Conservation (phyloP, 306 rosid species). For the Styphnolobium japonicum region DNA sequence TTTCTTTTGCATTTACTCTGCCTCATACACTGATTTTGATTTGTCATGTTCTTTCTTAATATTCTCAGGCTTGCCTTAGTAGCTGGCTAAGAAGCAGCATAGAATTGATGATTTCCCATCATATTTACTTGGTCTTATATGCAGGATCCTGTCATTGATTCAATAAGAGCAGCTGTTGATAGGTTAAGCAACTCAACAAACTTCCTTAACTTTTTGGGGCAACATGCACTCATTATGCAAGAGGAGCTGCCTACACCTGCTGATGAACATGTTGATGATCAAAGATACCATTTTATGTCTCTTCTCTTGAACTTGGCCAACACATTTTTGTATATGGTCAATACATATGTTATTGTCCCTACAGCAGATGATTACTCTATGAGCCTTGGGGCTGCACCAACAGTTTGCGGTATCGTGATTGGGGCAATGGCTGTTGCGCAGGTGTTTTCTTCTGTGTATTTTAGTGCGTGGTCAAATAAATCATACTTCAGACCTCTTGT, state of each 20-base stretch:
- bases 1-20: slow-evolving; percentile 29
- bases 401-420: slow-evolving; percentile 89
- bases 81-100: not conserved
- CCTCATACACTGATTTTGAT: slow-evolving; percentile 3
- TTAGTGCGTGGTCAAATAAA: slow-evolving; percentile 92
- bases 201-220: slow-evolving; percentile 81
- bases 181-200: slow-evolving; percentile 77
- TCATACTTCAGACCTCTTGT: slow-evolving; percentile 88
- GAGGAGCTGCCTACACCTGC: slow-evolving; percentile 68
- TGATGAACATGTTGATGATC: slow-evolving; percentile 59
- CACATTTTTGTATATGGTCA: slow-evolving; percentile 90
- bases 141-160: slow-evolving; percentile 82
- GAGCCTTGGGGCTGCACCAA: slow-evolving; percentile 92
- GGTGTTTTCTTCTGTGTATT: slow-evolving; percentile 88
- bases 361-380: slow-evolving; percentile 91
- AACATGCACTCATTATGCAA: slow-evolving; percentile 87
- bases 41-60: not conserved
- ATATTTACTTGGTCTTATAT: slow-evolving; percentile 19
- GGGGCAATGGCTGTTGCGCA: slow-evolving; percentile 97
- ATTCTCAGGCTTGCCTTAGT: not conserved
- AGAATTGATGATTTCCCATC: not conserved
- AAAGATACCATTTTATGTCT: slow-evolving; percentile 74
- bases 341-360: slow-evolving; percentile 88
- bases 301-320: slow-evolving; percentile 75
- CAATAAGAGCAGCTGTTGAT: slow-evolving; percentile 82